Conservation (phyloP, 2,329 filamentous ascomycete genomes). For the Clonostachys rosea region DNA sequence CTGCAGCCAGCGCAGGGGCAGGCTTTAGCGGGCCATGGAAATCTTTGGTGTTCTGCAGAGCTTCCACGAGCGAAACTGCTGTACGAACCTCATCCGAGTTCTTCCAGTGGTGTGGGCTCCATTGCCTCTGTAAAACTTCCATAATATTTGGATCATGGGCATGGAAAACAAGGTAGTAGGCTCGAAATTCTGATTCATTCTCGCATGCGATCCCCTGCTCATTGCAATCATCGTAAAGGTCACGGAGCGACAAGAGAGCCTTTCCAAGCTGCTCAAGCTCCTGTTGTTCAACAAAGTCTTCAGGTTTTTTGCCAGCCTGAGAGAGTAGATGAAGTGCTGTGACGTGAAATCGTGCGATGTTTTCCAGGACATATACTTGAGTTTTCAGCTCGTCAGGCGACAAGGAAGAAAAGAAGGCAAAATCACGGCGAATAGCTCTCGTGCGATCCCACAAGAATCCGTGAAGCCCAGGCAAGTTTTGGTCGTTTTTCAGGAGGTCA, state of each 20-base stretch:
- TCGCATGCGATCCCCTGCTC: slow-evolving; percentile 51
- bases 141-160: slow-evolving; percentile 52
- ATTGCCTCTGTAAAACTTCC: slow-evolving; percentile 47
- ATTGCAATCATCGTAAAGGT: slow-evolving; percentile 62
- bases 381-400: slow-evolving; percentile 49
- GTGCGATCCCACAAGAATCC: slow-evolving; percentile 67
- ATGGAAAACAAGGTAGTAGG: slow-evolving; percentile 61
- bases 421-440: slow-evolving; percentile 62
- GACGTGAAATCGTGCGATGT: slow-evolving; percentile 63
- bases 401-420: slow-evolving; percentile 62
- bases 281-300: slow-evolving; percentile 62
- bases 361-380: slow-evolving; percentile 61
- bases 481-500: slow-evolving; percentile 49
- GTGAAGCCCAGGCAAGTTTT: slow-evolving; percentile 50
- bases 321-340: slow-evolving; percentile 60
- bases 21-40: slow-evolving; percentile 53
- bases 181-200: slow-evolving; percentile 63
- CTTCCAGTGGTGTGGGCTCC: slow-evolving; percentile 50
- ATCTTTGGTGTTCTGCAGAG: slow-evolving; percentile 53
- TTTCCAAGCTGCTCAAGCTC: slow-evolving; percentile 65
- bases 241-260: slow-evolving; percentile 58
- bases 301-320: slow-evolving; percentile 45
- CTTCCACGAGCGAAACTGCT: slow-evolving; percentile 55
- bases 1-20: slow-evolving; percentile 39
- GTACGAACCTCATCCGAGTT: slow-evolving; percentile 55